Conservation (phyloP, 1,284 basidiomycete genomes). For the Nidula niveotomentosa region DNA sequence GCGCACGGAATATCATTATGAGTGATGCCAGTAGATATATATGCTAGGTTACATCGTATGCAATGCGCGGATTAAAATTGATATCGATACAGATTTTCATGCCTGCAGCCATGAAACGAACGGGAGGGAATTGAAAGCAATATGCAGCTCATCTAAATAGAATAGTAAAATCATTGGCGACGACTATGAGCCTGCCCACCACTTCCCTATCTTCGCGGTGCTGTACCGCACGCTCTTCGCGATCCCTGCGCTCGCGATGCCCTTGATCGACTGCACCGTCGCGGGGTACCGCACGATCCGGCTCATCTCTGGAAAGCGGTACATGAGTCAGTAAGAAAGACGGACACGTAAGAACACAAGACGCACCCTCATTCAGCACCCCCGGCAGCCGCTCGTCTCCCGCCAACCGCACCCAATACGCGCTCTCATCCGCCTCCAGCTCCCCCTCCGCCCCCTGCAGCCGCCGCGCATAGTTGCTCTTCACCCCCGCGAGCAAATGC, state of each 20-base stretch:
- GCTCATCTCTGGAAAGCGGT: conserved; percentile 55
- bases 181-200: conserved; percentile 56
- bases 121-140: no score
- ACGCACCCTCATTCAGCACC: conserved; percentile 62
- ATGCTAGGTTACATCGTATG: no score
- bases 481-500: conserved; percentile 59
- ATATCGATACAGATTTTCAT: no score
- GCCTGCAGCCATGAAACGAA: background rate
- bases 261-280: conserved; percentile 84
- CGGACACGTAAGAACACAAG: background rate
- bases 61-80: no score
- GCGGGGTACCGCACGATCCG: conserved; percentile 83
- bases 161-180: no score
- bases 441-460: conserved; percentile 14
- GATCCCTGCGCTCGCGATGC: conserved; percentile 81
- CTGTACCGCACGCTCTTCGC: conserved; percentile 80
- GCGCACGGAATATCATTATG: no score
- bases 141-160: no score
- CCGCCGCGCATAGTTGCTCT: conserved; percentile 44
- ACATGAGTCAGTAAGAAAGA: no score
- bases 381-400: conserved; percentile 57
- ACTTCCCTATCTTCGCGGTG: conserved; percentile 79
- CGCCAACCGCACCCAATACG: conserved; percentile 77
- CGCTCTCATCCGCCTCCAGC: conserved; percentile 57
- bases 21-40: no score